Evolutionary conservation across 345 rosid genomes (phyloP), one percentile per base, ranked within the genome.

Genomic region (Salix viminalis): DNA sequence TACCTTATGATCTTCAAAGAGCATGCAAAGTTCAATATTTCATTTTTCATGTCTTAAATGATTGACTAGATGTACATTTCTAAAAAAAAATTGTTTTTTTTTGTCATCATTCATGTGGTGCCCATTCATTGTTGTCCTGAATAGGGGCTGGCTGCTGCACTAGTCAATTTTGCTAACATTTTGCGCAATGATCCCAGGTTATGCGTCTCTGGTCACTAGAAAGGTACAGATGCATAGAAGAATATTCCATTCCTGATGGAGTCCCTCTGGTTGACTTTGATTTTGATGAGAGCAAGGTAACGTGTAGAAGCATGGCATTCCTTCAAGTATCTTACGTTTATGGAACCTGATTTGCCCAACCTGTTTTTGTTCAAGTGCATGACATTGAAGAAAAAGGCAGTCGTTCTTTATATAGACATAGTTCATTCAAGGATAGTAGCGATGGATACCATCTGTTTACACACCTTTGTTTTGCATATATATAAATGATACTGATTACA

Each of bases 231-330:
- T 89, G 97, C 68, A 67, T 88, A 68, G 94, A 86, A 83, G 96
- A 93, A 74, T 93, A 93, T 84, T 66, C 92, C 24, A 61, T 91
- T 58, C 90, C 96, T 56, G 82, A 84, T 85, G 79, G 82, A 70
- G 74, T 60, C 37, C 82, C 92, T 44, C 83, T 95, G 80, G 75
- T 90, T 75, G 97, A 95, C 84, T 93, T 91, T 67, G 99, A 89
- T 86, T 95, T 95, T 75, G 99, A 95, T 79, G 97, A 95, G 87
- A 93, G 88, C 89, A 95, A 95, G 99, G 99, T 95, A 88, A 76
- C 71, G 39, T 60, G 2, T 58, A 23, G 32, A 36, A 30, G 60
- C n/a, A 41, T 76, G 54, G 42, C 48, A 2, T 66, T 72, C 36
- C 32, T 68, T 15, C 21, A 68, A 52, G 69, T 46, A 44, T 42